A percentile compares a stretch with the other conserved stretches of the same genome.
phyloP scores from a whole-genome alignment of 2,329 filamentous ascomycete species.

The Teratosphaeria pseudoeucalypti region DNA sequence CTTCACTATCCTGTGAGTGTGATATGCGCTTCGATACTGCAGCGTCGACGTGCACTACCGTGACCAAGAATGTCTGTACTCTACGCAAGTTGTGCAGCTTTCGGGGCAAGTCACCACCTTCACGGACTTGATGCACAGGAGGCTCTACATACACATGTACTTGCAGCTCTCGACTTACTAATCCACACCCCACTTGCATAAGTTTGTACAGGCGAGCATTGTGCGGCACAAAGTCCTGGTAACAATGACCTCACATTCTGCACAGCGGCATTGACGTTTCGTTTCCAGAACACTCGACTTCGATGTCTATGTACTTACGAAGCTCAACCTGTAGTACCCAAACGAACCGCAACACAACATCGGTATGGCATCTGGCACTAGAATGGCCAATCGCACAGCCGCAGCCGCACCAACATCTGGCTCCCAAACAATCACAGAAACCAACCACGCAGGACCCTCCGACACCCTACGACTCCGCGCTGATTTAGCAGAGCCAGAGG shows the following conservation, averaged over 20 bases:
- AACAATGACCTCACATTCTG: neutral
- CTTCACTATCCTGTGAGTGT: neutral
- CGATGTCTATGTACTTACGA: neutral
- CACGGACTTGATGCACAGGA: neutral
- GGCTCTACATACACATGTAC: neutral
- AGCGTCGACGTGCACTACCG: neutral
- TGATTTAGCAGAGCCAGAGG: constrained; percentile 22
- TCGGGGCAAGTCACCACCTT: neutral
- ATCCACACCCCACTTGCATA: neutral
- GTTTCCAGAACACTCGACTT: neutral
- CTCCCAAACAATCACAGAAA: constrained; percentile 22
- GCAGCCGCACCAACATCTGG: constrained; percentile 14
- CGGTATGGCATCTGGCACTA: neutral
- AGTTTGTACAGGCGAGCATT: neutral
- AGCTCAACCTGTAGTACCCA: too few relatives aligned
- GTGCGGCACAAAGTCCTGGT: neutral
- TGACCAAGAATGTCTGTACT: neutral
- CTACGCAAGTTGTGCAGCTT: neutral
- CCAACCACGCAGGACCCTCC: constrained; percentile 17
- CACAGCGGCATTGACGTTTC: neutral
- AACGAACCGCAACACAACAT: neutral
- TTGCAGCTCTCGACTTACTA: neutral
- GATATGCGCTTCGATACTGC: neutral
- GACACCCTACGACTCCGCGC: constrained; percentile 32
- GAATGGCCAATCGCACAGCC: constrained; percentile 11